Evolutionary conservation across 192 early-diverging fungal genomes (phyloP).

Genomic region (Coemansia sp.): DNA sequence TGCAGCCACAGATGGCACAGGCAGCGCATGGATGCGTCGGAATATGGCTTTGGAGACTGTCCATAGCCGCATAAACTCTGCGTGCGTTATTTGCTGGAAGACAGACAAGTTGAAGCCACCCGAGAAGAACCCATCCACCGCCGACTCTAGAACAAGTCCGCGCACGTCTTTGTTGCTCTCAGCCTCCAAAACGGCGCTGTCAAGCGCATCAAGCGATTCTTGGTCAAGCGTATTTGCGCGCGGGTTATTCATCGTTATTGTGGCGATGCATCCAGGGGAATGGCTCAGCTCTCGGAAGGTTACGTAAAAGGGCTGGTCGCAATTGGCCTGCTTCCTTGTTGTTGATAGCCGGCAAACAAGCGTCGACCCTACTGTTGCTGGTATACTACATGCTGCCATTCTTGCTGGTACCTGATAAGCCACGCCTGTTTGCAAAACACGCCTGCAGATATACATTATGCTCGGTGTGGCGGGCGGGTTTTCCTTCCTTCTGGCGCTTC

Average conservation of each 20-base stretch:
- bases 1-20: conserved; percentile 37
- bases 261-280: conserved; percentile 22
- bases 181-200: conserved; percentile 17
- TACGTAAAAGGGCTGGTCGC: conserved; percentile 17
- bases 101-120: conserved; percentile 34
- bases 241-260: conserved; percentile 31
- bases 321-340: not conserved
- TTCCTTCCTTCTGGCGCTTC: not conserved
- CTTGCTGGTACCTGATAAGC: conserved; percentile 2
- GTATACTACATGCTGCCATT: not conserved
- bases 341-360: conserved; percentile 12
- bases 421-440: not conserved
- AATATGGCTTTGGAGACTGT: conserved; percentile 19
- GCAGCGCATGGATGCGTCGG: conserved; percentile 34
- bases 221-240: conserved; percentile 37
- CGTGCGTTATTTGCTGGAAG: conserved; percentile 15
- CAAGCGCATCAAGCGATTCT: conserved; percentile 21
- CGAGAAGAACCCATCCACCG: conserved; percentile 30
- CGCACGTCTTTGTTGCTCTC: conserved; percentile 19
- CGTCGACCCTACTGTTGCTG: not conserved
- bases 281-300: conserved; percentile 26
- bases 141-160: conserved; percentile 33
- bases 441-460: not conserved
- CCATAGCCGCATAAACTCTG: conserved; percentile 29
- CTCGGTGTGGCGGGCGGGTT: not conserved